phyloP scores from a whole-genome alignment of 2,329 filamentous ascomycete species.

The Aspergillus alliaceus region DNA sequence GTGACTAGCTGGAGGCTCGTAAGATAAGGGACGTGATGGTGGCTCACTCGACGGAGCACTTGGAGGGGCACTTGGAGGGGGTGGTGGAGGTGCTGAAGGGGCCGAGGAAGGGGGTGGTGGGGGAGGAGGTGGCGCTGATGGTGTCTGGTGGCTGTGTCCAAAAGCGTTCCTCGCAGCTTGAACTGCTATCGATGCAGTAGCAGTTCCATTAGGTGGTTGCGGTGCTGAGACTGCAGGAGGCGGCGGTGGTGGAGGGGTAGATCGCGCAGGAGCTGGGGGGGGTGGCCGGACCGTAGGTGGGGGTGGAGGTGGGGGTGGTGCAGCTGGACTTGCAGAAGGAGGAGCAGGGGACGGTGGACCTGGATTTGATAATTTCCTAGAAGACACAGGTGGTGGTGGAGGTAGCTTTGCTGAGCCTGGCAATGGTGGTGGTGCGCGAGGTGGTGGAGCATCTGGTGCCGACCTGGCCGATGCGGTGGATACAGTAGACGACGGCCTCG shows the following conservation, averaged over 20 bases:
- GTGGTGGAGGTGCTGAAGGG: slow-evolving; percentile 46
- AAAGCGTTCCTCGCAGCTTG: slow-evolving; percentile 61
- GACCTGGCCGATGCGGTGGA: slow-evolving; percentile 58
- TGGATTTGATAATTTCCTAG: slow-evolving; percentile 58
- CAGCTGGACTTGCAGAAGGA: slow-evolving; percentile 44
- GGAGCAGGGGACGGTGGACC: slow-evolving; percentile 47
- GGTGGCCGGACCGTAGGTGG: slow-evolving; percentile 43
- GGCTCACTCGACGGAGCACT: slow-evolving; percentile 41
- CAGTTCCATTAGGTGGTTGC: slow-evolving; percentile 40
- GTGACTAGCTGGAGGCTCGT: slow-evolving; percentile 34
- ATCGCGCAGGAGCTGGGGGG: slow-evolving; percentile 39
- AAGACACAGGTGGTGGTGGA: slow-evolving; percentile 57
- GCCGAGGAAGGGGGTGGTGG: slow-evolving; percentile 34
- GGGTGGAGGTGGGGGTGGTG: slow-evolving; percentile 45
- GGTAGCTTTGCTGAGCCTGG: slow-evolving; percentile 48
- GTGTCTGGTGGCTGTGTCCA: slow-evolving; percentile 44
- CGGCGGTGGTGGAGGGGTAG: slow-evolving; percentile 52
- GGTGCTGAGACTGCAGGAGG: slow-evolving; percentile 29
- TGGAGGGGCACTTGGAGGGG: slow-evolving; percentile 47
- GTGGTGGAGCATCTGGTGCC: slow-evolving; percentile 42
- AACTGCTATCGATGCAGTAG: slow-evolving; percentile 53
- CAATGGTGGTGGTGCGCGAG: slow-evolving; percentile 69
- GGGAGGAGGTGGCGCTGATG: slow-evolving; percentile 45
- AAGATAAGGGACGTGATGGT: slow-evolving; percentile 45
- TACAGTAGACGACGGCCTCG: slow-evolving; percentile 61